Evolutionary conservation across 1,139 yeast species (phyloP), one percentile per base, ranked within the genome.

Genomic region (Protomyces inouyei): DNA sequence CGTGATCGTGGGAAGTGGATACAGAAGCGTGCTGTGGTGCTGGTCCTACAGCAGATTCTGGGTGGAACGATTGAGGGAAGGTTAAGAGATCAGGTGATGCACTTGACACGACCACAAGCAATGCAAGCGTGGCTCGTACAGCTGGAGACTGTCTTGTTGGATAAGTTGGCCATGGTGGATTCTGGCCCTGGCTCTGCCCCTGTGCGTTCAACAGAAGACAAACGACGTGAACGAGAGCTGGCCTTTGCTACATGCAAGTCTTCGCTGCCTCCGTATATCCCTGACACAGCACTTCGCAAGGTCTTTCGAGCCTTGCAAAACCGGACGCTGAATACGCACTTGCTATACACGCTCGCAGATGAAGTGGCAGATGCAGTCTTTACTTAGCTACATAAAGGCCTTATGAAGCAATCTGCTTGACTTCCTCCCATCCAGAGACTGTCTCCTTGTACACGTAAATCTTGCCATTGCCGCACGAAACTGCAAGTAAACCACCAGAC

Each of bases 381-480:
- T 32, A 43, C 25, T 10, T 43, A 43, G 40, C 43, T 28, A 28
- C 32, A 28, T 28, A 28, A 6, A 28, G 8, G 32, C 8, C 32
- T 70, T 78, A 88, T 76, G 88, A 95, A 71, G 88, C 93, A 70
- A 93, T 93, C 73, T 87, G 95, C 64, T 97, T 98, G 43, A 97
- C 97, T 68, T 90, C 81, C 77, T 92, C 97, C 98, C 98, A 93
- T 61, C 98, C 98, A 73, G 86, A 86, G 71, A 92, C 80, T 74
- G 87, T 89, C 78, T 95, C 98, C 78, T 91, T 92, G 98, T 98
- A 95, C 75, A 93, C 82, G 53, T 96, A 90, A 56, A 93, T 93
- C 77, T 88, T 90, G 77, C 92, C 92, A 75, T 93, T 98, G 64
- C 98, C 98, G 48, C 98, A 97, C 64, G 95, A 85, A 54, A 93